These are phyloP conservation scores for Athelia sp. DNA, from an alignment of 1,284 basidiomycete genomes.

Conservation along the genomic window DNA sequence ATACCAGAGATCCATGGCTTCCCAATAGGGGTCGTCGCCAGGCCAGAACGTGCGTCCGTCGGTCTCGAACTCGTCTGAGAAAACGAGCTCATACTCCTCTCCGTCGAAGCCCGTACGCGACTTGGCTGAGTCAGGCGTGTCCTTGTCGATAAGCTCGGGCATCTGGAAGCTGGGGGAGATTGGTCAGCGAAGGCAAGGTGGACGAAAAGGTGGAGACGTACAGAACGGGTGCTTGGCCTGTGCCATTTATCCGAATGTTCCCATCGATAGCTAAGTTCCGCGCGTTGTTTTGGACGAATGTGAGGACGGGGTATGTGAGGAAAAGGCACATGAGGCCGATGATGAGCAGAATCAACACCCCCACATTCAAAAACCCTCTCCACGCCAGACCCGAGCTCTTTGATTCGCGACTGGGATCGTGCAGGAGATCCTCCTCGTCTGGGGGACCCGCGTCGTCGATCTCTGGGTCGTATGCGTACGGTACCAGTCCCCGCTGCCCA, in stretches of 20 bases:
- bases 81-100: slow-evolving; percentile 59
- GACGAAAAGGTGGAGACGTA: slow-evolving; percentile 6
- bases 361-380: slow-evolving; percentile 54
- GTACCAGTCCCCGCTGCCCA: slow-evolving; percentile 43
- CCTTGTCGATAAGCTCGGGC: slow-evolving; percentile 60
- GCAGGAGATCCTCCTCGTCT: slow-evolving; percentile 62
- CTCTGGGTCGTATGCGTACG: slow-evolving; percentile 65
- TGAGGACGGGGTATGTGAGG: slow-evolving; percentile 74
- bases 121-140: slow-evolving; percentile 56
- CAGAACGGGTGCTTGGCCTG: slow-evolving; percentile 46
- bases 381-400: slow-evolving; percentile 30
- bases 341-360: slow-evolving; percentile 47
- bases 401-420: slow-evolving; percentile 46
- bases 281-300: slow-evolving; percentile 40
- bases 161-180: slow-evolving; percentile 36
- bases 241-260: slow-evolving; percentile 64
- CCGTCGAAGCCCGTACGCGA: slow-evolving; percentile 65
- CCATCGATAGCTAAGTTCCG: slow-evolving; percentile 51
- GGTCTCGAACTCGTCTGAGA: slow-evolving; percentile 81
- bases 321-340: slow-evolving; percentile 58
- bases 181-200: slow-evolving; percentile 12
- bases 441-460: slow-evolving; percentile 51
- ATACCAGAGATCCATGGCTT: slow-evolving; percentile 62
- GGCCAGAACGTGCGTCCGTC: slow-evolving; percentile 67
- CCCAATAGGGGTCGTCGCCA: slow-evolving; percentile 74